Evolutionary conservation across 345 rosid genomes (phyloP), one percentile per base, ranked within the genome.

Genomic region (Eucalyptus pauciflora): DNA sequence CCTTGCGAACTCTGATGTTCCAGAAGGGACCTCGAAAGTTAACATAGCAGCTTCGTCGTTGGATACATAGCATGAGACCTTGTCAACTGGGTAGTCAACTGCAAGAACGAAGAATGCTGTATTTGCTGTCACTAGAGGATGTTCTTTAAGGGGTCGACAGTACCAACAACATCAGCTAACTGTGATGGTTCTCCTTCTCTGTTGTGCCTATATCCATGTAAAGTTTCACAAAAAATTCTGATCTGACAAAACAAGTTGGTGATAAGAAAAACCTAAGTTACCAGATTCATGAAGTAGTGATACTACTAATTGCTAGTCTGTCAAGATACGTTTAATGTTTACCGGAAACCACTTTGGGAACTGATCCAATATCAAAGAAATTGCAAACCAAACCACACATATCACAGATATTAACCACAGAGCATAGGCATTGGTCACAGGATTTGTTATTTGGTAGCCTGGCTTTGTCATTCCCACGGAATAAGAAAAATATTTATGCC

Each of bases 21-120:
- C 98, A 43, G 98, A 93, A 60, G 96, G 92, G 87, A 98, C 93
- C 94, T 96, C 98, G 91, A 97, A 97, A 67, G 96, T 92, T 91
- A 96, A 91, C 99, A 97, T 97, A 85, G 99, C 95, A 71, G 99
- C 96, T 92, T 98, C 98, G 92, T 97, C 98, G 92, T 96, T 98
- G 86, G 97, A 96, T 54, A 96, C 94, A 93, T 95, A 97, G 92
- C 97, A 97, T 60, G 97, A 95, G 87, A 97, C 97, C 94, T 97
- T 97, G 93, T 97, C 98, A 90, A 97, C 96, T 6, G 99, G 98
- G 91, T 96, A 96, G 92, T 97, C 98, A 90, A 95, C 98, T n/a
- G 98, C 92, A 92, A 96, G 95, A 91, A 97, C 95, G 89, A 98
- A 97, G 56, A 97, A 94, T 89, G 95, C 96, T 64, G 96, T 96